Base-by-base conservation (phyloP, 2,329 filamentous ascomycete species). In the Hymenoscyphus scutula region DNA sequence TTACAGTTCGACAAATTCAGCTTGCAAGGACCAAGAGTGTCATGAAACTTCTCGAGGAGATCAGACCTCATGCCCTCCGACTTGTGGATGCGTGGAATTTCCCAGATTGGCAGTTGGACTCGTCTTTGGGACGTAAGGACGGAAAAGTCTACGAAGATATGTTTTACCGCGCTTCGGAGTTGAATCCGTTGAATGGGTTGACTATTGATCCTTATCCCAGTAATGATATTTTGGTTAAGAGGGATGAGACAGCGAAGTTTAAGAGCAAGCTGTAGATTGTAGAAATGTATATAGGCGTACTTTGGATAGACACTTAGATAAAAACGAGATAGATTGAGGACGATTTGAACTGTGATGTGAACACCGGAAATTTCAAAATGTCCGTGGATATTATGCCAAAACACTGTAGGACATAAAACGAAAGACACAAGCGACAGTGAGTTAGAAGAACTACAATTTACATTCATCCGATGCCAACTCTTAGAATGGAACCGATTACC, bases 91-190 rank as follows among this genome's bases (percentile, higher is more conserved):
- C 87, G 0, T 92, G 89, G 90, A 84, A 84, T 64, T 90, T 92
- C 76, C 86, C 89, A 1, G 89, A 92, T 73, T 92, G 88, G 88
- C 87, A 90, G 69, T 81, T 92, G 1, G 89, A 92, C 73, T 88
- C 84, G 69, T 86, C 84, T 62, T 74, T 92, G 45, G 89, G 90
- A 1, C 80, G 89, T 1, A 84, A 83, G 53, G 89, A 92, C 64
- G 89, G 90, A 23, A 87, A 89, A 70, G 89, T 92, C 1, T 92
- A 92, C 69, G 87, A 90, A 74, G 89, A 92, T 69, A 81, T 92
- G 79, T 92, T 92, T 77, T 79, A 86, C 70, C 78, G 89, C 15
- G 90, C 89, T 0, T 87, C 84, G 64, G 82, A 90, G 78, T 76
- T 89, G 69, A 92, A 92, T 71, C 89, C 89, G 1, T 77, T 92